Conservation (phyloP, 257 asterid species). For the Penstemon davidsonii region DNA sequence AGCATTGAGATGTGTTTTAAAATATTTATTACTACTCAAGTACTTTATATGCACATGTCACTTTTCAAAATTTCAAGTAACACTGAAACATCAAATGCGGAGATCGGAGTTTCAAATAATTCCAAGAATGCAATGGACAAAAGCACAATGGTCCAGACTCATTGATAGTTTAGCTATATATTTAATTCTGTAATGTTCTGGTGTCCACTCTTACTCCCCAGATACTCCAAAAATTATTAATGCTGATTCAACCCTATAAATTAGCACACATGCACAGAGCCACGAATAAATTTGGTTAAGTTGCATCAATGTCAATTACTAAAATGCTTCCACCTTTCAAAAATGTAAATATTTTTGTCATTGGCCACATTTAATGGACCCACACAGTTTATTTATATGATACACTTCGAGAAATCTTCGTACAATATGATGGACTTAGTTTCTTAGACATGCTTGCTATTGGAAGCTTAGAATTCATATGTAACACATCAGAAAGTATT, state of each 20-base stretch:
- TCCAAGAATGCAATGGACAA: not conserved
- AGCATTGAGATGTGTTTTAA: not conserved
- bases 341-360: not conserved
- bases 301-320: not conserved
- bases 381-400: not conserved
- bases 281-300: constrained; percentile 10
- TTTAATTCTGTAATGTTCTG: too few species aligned
- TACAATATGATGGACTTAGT: constrained; percentile 1
- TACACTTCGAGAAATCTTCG: not conserved
- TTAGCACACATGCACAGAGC: not conserved
- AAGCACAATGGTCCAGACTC: not conserved
- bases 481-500: constrained; percentile 6
- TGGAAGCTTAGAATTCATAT: constrained; percentile 9
- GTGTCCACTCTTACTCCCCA: too few species aligned
- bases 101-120: not conserved
- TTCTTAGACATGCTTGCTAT: constrained; percentile 10
- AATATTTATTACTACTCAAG: not conserved
- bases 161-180: not conserved
- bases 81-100: not conserved
- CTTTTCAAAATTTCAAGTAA: not conserved
- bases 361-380: not conserved
- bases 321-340: constrained; percentile 5
- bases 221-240: not conserved
- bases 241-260: constrained; percentile 5
- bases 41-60: not conserved